phyloP scores from a whole-genome alignment of 2,329 filamentous ascomycete genomes.

The Ophiostoma novo-ulmi region DNA sequence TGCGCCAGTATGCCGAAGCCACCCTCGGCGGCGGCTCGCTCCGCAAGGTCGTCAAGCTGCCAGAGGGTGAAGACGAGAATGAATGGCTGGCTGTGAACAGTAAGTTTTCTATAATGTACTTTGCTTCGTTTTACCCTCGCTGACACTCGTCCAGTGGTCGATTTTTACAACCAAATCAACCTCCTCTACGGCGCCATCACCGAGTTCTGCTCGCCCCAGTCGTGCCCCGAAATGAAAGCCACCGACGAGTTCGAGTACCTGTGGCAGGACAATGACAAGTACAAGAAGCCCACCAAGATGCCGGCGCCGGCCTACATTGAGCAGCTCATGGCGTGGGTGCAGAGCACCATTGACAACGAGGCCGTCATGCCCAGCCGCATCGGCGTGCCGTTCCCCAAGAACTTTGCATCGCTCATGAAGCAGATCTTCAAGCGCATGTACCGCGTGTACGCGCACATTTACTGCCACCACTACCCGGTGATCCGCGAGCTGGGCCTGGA shows the following conservation, averaged over 20 bases:
- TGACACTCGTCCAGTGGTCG: constrained; percentile 67
- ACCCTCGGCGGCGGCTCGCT: constrained; percentile 91
- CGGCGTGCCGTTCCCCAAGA: constrained; percentile 90
- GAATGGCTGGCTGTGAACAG: constrained; percentile 98
- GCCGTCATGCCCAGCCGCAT: constrained; percentile 90
- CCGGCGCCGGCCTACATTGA: constrained; percentile 95
- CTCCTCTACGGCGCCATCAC: constrained; percentile 97
- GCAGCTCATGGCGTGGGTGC: constrained; percentile 95
- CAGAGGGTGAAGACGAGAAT: constrained; percentile 94
- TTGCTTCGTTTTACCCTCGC: background rate
- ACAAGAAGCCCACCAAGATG: constrained; percentile 96
- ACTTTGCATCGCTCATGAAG: constrained; percentile 79
- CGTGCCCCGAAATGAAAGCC: constrained; percentile 99
- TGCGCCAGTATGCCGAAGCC: constrained; percentile 96
- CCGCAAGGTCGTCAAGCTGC: constrained; percentile 92
- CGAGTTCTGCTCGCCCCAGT: constrained; percentile 95
- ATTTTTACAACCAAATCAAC: constrained; percentile 99
- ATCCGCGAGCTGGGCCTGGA: constrained; percentile 92
- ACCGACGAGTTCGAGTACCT: constrained; percentile 99
- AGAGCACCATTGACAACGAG: constrained; percentile 92
- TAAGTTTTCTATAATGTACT: constrained; percentile 40
- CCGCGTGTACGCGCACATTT: constrained; percentile 97
- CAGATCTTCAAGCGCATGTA: constrained; percentile 99
- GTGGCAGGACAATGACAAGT: constrained; percentile 94
- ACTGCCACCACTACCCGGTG: constrained; percentile 98